Percentiles rank a stretch among this genome's conserved stretches.
Conservation (phyloP, 306 rosid genomes). For the Glycine tomentella region DNA sequence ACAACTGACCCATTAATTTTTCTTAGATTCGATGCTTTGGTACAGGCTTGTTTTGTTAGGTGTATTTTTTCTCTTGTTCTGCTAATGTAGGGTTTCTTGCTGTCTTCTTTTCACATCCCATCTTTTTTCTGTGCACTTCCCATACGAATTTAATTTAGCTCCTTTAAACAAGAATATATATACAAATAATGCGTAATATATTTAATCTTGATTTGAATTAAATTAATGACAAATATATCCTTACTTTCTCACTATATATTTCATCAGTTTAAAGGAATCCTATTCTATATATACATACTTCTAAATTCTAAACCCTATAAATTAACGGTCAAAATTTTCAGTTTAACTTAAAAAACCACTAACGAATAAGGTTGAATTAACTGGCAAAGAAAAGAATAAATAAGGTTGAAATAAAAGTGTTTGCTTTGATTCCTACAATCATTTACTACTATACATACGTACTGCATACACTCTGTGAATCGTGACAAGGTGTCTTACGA, state of each 20-base stretch:
- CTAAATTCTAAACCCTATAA: background rate
- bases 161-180: background rate
- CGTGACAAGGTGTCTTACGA: background rate
- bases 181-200: background rate
- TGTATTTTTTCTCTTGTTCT: constrained; percentile 2
- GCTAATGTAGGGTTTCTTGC: constrained; percentile 37
- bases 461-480: constrained; percentile 9
- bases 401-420: no score
- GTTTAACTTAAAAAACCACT: background rate
- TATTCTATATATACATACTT: background rate
- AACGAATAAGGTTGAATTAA: constrained; percentile 9
- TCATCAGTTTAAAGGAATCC: background rate
- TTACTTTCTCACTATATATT: background rate
- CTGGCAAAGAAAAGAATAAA: background rate
- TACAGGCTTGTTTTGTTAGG: background rate
- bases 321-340: background rate
- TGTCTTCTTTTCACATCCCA: background rate
- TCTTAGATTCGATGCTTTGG: background rate
- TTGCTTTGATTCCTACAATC: no score
- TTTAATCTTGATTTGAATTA: background rate
- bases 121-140: background rate
- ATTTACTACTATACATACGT: no score
- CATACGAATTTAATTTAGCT: background rate
- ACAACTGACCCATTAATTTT: background rate
- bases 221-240: background rate